Evolutionary conservation across 108 stramenopile genomes (phyloP), one percentile per base, ranked within the genome.

Genomic region (Epithemia pelagica): DNA sequence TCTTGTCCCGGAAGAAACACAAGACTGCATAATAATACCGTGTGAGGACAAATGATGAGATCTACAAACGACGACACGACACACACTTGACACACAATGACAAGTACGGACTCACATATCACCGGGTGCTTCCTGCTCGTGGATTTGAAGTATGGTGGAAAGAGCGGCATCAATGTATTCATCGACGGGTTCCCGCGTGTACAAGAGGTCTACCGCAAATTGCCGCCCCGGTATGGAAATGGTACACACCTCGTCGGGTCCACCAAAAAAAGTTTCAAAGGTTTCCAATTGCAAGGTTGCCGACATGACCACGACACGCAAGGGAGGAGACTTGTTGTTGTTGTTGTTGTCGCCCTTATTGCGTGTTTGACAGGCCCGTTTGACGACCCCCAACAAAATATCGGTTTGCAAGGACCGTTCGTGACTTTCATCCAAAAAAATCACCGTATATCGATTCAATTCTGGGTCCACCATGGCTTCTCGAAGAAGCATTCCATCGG

Each of bases 1-100:
- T 97, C 99, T 65, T 94, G 94, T 21, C 97, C 99, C 1, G 99
- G 92, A n/a, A 98, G 81, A 77, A 99, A 99, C 21, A 98, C 79
- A n/a, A n/a, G n/a, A n/a, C n/a, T n/a, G n/a, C n/a, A n/a, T n/a
- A n/a, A n/a, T n/a, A n/a, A n/a, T n/a, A n/a, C n/a, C n/a, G n/a
- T n/a, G n/a, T n/a, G n/a, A n/a, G n/a, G n/a, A n/a, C n/a, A n/a
- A n/a, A n/a, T n/a, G n/a, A n/a, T n/a, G n/a, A n/a, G n/a, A n/a
- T n/a, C n/a, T n/a, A n/a, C n/a, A n/a, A n/a, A n/a, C n/a, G n/a
- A n/a, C n/a, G n/a, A n/a, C n/a, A n/a, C n/a, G n/a, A n/a, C n/a
- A n/a, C n/a, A n/a, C n/a, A n/a, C n/a, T n/a, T n/a, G n/a, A n/a
- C n/a, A n/a, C n/a, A n/a, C n/a, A n/a, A n/a, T n/a, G n/a, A n/a